Evolutionary conservation across 768 basidiomycete species (phyloP).

Genomic region (Austroboletus eburneus): DNA sequence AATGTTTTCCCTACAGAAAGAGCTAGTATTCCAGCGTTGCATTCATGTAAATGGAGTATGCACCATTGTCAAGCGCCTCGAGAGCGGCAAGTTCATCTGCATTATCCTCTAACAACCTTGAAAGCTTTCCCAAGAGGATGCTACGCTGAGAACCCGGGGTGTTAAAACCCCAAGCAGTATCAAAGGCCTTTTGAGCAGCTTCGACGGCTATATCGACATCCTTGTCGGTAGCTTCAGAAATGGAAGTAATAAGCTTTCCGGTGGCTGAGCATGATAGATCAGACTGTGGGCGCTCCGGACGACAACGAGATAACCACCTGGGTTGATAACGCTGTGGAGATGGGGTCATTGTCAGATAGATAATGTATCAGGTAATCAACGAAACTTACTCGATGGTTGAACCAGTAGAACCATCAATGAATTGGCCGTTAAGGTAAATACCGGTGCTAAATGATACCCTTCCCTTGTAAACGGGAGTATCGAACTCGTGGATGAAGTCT

Average conservation of each 20-base stretch:
- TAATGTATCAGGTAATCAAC: not conserved
- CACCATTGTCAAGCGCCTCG: slow-evolving; percentile 68
- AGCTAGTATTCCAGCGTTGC: not conserved
- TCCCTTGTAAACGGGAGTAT: slow-evolving; percentile 57
- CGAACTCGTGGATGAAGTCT: slow-evolving; percentile 46
- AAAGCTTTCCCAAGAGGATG: slow-evolving; percentile 57
- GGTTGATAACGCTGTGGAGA: slow-evolving; percentile 51
- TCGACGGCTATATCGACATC: slow-evolving; percentile 78
- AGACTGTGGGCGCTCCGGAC: not conserved
- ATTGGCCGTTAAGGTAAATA: slow-evolving; percentile 70
- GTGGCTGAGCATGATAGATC: slow-evolving; percentile 38
- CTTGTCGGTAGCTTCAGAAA: slow-evolving; percentile 53
- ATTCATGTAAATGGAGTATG: not conserved
- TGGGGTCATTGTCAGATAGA: not conserved
- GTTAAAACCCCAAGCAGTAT: slow-evolving; percentile 68
- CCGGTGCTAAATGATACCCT: slow-evolving; percentile 55
- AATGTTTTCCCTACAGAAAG: slow-evolving; percentile 49
- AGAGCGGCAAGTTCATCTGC: slow-evolving; percentile 65
- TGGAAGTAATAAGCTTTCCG: slow-evolving; percentile 55
- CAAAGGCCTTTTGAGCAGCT: slow-evolving; percentile 57
- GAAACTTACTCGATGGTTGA: slow-evolving; percentile 68
- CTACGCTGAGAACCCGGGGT: slow-evolving; percentile 49
- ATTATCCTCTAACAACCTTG: slow-evolving; percentile 58
- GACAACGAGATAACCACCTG: slow-evolving; percentile 31
- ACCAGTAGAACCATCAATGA: slow-evolving; percentile 49